Conservation (phyloP, 768 basidiomycete genomes). For the Suillus sp. region DNA sequence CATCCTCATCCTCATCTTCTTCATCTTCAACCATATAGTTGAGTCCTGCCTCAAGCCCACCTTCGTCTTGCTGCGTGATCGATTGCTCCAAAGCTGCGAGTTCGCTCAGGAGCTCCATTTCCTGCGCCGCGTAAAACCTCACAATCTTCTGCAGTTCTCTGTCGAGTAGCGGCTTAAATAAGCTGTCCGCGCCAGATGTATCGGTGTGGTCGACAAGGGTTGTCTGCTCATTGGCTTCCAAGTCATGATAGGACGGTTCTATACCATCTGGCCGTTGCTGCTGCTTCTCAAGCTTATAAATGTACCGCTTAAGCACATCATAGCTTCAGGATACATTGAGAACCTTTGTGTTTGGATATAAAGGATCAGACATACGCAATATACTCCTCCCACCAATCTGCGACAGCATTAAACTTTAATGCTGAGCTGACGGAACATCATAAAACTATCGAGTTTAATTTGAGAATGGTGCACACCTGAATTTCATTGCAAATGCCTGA, state of each 20-base stretch:
- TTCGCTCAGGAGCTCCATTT: slow-evolving; percentile 68
- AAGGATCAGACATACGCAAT: slow-evolving; percentile 62
- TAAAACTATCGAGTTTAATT: background rate
- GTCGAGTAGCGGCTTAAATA: slow-evolving; percentile 78
- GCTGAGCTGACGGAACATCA: slow-evolving; percentile 54
- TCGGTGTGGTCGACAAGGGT: slow-evolving; percentile 50
- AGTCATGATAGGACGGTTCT: slow-evolving; percentile 45
- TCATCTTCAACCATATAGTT: slow-evolving; percentile 51
- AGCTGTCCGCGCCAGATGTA: slow-evolving; percentile 47
- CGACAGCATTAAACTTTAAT: slow-evolving; percentile 87
- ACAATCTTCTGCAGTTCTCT: slow-evolving; percentile 81
- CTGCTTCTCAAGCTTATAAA: slow-evolving; percentile 85
- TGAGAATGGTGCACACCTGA: slow-evolving; percentile 26
- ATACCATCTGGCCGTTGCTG: slow-evolving; percentile 50
- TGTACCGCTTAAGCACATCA: slow-evolving; percentile 78
- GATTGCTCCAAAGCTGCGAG: slow-evolving; percentile 58
- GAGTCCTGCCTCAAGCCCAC: slow-evolving; percentile 50
- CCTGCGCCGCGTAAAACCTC: slow-evolving; percentile 77
- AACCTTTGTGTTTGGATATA: background rate
- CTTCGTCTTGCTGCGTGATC: slow-evolving; percentile 60
- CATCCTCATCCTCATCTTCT: slow-evolving; percentile 60
- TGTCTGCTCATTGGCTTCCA: slow-evolving; percentile 65
- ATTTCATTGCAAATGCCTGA: slow-evolving; percentile 34
- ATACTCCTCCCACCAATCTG: slow-evolving; percentile 93
- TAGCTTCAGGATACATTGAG: slow-evolving; percentile 50